A percentile compares a stretch with the other conserved stretches of the same genome.
These are phyloP conservation scores for Fusarium ambrosium DNA, from an alignment of 2,329 filamentous ascomycete genomes.

Conservation along the genomic window DNA sequence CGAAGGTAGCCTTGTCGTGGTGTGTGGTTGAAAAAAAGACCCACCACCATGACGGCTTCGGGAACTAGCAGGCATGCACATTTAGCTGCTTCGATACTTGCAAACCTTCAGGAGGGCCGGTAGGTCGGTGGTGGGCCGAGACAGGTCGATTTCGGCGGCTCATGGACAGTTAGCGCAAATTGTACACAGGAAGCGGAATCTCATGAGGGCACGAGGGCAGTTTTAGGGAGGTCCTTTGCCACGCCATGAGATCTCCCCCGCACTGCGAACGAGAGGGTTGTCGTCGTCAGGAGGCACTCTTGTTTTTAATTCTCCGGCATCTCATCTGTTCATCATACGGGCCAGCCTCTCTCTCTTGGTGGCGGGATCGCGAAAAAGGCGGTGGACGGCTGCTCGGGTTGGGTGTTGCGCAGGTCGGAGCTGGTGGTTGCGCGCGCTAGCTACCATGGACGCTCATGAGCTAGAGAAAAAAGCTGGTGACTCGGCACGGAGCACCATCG, in stretches of 20 bases:
- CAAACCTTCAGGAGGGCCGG: background rate
- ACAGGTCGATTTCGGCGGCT: constrained; percentile 30
- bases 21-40: constrained; percentile 47
- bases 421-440: constrained; percentile 24
- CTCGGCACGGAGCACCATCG: constrained; percentile 36
- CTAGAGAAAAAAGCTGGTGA: constrained; percentile 32
- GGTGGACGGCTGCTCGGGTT: constrained; percentile 28
- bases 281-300: background rate
- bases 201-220: constrained; percentile 27
- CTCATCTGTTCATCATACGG: constrained; percentile 1
- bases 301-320: constrained; percentile 2
- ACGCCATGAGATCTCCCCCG: constrained; percentile 22
- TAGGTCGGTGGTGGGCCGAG: constrained; percentile 13
- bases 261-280: constrained; percentile 5
- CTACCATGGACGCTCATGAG: constrained; percentile 27
- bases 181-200: constrained; percentile 9
- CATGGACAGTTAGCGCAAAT: constrained; percentile 19
- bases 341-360: constrained; percentile 3
- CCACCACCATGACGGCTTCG: constrained; percentile 28
- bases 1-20: constrained; percentile 38
- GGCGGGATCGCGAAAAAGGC: constrained; percentile 36
- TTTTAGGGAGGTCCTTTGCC: constrained; percentile 9
- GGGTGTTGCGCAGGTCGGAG: constrained; percentile 10
- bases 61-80: no score
- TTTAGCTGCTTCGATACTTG: no score